phyloP scores from a whole-genome alignment of 208 protist genomes.

The Vickermania spadyakhi region DNA sequence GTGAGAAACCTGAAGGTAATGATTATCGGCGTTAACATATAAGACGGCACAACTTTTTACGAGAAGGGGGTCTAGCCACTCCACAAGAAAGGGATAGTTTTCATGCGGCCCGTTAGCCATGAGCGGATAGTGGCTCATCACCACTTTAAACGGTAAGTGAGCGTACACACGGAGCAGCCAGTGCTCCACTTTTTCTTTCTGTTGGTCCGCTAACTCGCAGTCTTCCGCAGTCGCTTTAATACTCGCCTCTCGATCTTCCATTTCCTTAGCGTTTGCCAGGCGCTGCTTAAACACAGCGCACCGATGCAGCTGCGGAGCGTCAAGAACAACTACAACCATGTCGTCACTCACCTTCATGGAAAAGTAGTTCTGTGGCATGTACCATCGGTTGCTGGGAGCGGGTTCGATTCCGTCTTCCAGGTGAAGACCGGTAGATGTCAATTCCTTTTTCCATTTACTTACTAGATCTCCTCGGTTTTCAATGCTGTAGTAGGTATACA shows the following conservation, averaged over 20 bases:
- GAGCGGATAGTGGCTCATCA: constrained; percentile 42
- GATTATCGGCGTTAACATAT: constrained; percentile 42
- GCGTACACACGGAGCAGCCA: constrained; percentile 16
- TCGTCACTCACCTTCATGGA: constrained; percentile 13
- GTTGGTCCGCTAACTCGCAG: constrained; percentile 8
- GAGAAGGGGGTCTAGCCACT: constrained; percentile 26
- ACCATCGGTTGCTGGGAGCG: constrained; percentile 17
- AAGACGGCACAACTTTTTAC: constrained; percentile 11
- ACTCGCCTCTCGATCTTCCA: not conserved
- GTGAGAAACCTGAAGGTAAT: constrained; percentile 38
- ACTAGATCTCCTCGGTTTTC: not conserved
- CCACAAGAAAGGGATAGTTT: constrained; percentile 22
- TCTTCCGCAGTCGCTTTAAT: constrained; percentile 1
- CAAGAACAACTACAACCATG: constrained; percentile 19
- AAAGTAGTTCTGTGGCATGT: constrained; percentile 21
- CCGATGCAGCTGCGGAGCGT: constrained; percentile 20
- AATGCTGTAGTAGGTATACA: constrained; percentile 10
- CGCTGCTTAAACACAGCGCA: constrained; percentile 7
- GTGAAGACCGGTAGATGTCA: not conserved
- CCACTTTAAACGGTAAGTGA: constrained; percentile 16
- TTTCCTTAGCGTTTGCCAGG: not conserved
- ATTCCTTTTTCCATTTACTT: not conserved
- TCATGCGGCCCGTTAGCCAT: constrained; percentile 25
- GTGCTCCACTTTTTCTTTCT: constrained; percentile 15
- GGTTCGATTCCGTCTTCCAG: not conserved